Base-by-base conservation (phyloP, 1,139 yeast genomes). In the Suhomyces kunorum region DNA sequence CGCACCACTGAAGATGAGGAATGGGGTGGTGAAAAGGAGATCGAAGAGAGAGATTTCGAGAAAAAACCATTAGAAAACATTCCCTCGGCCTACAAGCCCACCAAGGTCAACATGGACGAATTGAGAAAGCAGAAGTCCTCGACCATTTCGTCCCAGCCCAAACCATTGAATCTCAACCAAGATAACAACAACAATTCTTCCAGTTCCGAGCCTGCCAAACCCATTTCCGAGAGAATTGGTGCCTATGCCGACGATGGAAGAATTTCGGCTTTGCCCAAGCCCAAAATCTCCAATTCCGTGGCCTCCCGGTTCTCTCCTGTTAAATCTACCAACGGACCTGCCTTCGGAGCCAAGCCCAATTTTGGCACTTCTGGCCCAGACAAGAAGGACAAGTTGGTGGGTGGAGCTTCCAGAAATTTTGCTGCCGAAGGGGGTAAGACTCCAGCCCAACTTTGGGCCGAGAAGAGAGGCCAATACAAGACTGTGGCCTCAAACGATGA, bases 361-460 rank as follows among this genome's bases (percentile, higher is more conserved):
- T 58, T 66, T 40, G 63, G 63, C n/a, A 18, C 26, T 67, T 61
- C 64, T 16, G 15, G 39, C 11, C 56, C 58, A 7, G 42, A 48
- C 26, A 57, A 55, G 39, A 64, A 61, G 33, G 76, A 78, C 32
- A 74, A 76, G 43, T 66, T 79, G 7, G 74, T 76, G 29, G 82
- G 86, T 35, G 95, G 90, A 27, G 64, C 78, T 29, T 77, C 82
- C 40, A 78, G 83, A 62, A 77, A 83, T 58, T 85, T 80, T 60
- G 95, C 80, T 45, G 71, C 87, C 37, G 78, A 77, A 49, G 79
- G 76, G 43, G 96, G 96, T 45, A 87, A 87, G 65, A 86, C 96
- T 4, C 97, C 98, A 22, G 96, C 96, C 26, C 97, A 89, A 64
- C 58, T 87, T 27, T 89, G 97, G 97, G 97, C 97, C 15, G 96